Percentiles rank a stretch among this genome's conserved stretches.
phyloP scores from a whole-genome alignment of 163 green algal species.

The Prototheca cutis region DNA sequence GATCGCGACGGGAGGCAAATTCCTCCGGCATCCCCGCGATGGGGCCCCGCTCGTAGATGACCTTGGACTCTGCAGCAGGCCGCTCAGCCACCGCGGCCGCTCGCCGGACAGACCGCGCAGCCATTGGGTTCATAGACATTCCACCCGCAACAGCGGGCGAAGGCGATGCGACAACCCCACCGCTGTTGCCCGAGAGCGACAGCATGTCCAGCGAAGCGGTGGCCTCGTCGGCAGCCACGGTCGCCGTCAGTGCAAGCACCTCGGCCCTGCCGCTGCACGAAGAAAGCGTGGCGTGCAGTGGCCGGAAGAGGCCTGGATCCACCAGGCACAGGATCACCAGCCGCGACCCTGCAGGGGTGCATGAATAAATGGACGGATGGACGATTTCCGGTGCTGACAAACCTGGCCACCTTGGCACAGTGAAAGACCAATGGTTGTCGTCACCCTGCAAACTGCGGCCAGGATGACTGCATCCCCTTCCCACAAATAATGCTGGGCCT shows the following conservation, averaged over 20 bases:
- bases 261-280: constrained; percentile 54
- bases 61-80: constrained; percentile 9
- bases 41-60: constrained; percentile 55
- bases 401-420: no score
- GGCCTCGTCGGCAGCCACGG: constrained; percentile 13
- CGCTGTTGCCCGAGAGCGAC: no score
- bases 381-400: no score
- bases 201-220: no score
- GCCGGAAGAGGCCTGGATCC: constrained; percentile 80
- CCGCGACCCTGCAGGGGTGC: constrained; percentile 7
- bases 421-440: no score
- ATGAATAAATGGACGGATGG: no score
- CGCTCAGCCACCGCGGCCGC: neutral
- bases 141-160: no score
- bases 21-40: constrained; percentile 62
- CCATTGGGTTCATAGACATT: no score
- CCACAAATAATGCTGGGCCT: no score
- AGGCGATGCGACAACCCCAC: neutral
- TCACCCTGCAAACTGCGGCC: no score
- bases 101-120: no score
- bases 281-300: constrained; percentile 54
- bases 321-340: constrained; percentile 45
- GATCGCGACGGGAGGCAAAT: constrained; percentile 52
- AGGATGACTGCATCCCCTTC: no score
- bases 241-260: constrained; percentile 50